Percentiles rank a stretch among this genome's conserved stretches.
Conservation (phyloP, 768 basidiomycete genomes). For the Lactifluus piperatus region DNA sequence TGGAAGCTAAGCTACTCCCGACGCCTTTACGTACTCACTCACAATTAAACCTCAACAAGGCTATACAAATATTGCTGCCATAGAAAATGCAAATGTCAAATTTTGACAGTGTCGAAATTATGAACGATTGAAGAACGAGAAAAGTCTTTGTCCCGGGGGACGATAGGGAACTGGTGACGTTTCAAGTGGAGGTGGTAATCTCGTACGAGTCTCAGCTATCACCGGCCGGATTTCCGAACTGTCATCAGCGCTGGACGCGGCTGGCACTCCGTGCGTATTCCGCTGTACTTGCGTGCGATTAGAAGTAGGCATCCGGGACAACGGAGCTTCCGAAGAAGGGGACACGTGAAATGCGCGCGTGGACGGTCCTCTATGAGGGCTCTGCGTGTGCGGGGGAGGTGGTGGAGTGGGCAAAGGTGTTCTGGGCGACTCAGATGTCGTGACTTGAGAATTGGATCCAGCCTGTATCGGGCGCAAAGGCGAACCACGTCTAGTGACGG, state of each 20-base stretch:
- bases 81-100: no score
- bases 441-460: no score
- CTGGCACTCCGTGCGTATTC: background rate
- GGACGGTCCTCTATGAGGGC: background rate
- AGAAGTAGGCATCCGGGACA: background rate
- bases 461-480: background rate
- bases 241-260: background rate
- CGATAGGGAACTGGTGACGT: slow-evolving; percentile 3
- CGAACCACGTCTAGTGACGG: background rate
- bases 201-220: slow-evolving; percentile 12
- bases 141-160: background rate
- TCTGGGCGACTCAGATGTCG: no score
- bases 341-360: background rate
- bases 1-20: no score
- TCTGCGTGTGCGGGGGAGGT: background rate
- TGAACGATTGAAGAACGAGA: background rate
- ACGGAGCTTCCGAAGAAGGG: background rate
- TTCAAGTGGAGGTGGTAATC: slow-evolving; percentile 6
- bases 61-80: no score
- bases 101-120: no score
- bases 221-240: background rate
- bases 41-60: no score
- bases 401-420: background rate
- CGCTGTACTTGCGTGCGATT: background rate
- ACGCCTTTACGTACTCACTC: no score